Evolutionary conservation across 352 stramenopile species (phyloP).

Genomic region (Phytopythium boreale): DNA sequence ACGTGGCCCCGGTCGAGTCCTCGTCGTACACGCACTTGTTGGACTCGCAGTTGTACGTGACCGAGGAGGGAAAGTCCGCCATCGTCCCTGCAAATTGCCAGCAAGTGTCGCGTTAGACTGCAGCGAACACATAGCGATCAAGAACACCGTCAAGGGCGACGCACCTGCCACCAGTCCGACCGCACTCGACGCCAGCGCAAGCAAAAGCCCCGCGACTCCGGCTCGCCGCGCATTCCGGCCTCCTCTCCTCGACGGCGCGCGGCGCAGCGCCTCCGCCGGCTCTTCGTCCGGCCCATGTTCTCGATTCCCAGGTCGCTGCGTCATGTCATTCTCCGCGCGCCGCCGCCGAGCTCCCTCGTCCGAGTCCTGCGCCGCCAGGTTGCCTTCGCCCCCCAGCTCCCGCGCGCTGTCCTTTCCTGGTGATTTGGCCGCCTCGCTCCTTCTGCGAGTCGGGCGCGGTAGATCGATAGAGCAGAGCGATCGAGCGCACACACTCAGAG

Average conservation of each 20-base stretch:
- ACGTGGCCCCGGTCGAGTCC: conserved; percentile 22
- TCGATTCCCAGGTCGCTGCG: neutral
- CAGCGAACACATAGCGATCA: neutral
- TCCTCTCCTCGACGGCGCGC: neutral
- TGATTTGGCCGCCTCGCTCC: neutral
- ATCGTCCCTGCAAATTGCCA: conserved; percentile 13
- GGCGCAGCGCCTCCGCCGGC: neutral
- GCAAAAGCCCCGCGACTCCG: neutral
- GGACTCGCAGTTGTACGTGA: conserved; percentile 47
- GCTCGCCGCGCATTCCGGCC: neutral
- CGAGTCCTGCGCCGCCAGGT: conserved; percentile 1
- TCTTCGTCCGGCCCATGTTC: neutral
- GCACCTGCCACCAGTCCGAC: neutral
- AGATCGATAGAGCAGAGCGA: neutral
- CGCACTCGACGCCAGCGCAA: neutral
- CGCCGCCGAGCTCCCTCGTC: neutral
- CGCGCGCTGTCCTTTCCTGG: neutral
- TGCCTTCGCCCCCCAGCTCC: neutral
- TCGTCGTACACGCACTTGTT: conserved; percentile 47
- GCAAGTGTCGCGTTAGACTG: neutral
- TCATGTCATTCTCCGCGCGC: conserved; percentile 18
- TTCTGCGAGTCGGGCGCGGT: neutral
- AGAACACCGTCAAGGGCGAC: neutral
- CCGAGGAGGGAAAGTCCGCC: conserved; percentile 24
- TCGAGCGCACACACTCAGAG: neutral